Conservation (phyloP, 129 eudicot species). For the Flaveria brownii region DNA sequence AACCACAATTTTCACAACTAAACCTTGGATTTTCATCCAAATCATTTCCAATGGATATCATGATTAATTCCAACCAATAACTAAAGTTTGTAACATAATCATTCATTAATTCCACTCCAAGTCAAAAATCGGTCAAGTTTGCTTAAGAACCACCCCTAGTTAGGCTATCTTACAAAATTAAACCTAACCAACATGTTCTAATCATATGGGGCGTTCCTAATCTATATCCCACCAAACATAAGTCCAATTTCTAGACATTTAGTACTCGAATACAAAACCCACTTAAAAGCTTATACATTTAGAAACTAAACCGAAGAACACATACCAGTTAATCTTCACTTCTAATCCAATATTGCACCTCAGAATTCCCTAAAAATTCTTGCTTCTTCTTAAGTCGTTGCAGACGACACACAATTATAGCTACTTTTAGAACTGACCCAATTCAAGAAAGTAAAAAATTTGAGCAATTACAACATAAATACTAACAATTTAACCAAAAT, state of each 20-base stretch:
- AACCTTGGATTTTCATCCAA: background rate
- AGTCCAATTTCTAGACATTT: background rate
- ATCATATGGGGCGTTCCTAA: background rate
- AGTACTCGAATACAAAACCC: background rate
- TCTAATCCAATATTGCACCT: too few relatives aligned
- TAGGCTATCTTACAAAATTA: background rate
- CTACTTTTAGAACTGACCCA: background rate
- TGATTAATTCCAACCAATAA: background rate
- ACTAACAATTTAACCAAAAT: background rate
- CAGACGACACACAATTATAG: too few relatives aligned
- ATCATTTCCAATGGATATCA: background rate
- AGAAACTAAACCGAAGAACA: too few relatives aligned
- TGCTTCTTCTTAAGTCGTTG: too few relatives aligned
- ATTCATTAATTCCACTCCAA: background rate
- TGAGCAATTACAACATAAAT: background rate
- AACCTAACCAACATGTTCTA: background rate
- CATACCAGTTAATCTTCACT: too few relatives aligned
- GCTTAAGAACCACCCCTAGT: background rate
- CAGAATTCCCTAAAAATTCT: too few relatives aligned
- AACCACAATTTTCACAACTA: background rate
- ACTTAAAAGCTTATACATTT: background rate
- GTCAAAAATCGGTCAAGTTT: background rate
- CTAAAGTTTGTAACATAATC: background rate
- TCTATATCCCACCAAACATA: background rate
- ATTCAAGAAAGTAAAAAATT: background rate